Conservation (phyloP, 345 rosid species). For the Rhodamnia argentea region DNA sequence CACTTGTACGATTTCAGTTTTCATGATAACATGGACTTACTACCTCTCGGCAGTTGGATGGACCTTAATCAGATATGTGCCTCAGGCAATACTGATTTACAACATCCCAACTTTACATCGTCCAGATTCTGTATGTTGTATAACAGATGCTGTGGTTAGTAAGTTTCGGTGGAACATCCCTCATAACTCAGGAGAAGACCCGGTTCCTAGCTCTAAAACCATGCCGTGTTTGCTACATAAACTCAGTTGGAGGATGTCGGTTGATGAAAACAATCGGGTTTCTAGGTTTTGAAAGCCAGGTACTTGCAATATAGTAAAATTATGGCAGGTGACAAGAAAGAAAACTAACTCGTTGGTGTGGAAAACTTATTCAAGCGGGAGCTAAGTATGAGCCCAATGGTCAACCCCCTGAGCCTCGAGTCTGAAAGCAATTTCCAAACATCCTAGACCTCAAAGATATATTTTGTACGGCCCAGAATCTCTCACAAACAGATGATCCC, state of each 20-base stretch:
- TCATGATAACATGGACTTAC: neutral
- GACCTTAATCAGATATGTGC: neutral
- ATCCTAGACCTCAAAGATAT: neutral
- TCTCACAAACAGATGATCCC: neutral
- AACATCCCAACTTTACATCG: neutral
- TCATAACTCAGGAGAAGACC: neutral
- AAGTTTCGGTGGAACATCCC: neutral
- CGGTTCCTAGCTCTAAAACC: neutral
- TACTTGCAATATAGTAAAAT: neutral
- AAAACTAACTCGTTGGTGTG: neutral
- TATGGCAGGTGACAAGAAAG: neutral
- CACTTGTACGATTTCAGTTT: neutral
- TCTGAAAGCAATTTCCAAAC: neutral
- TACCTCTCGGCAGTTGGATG: neutral
- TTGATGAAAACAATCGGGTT: neutral
- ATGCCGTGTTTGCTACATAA: neutral
- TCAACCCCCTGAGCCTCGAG: neutral
- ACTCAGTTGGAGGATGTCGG: neutral
- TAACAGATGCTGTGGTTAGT: neutral
- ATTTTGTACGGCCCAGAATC: neutral
- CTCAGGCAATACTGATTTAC: neutral
- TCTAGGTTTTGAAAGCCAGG: neutral
- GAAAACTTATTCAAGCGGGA: neutral
- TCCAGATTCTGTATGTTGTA: neutral
- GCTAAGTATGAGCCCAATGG: neutral